A percentile compares a stretch with the other conserved stretches of the same genome.
phyloP scores from a whole-genome alignment of 2,329 filamentous ascomycete genomes.

The Acrocalymma vagum region DNA sequence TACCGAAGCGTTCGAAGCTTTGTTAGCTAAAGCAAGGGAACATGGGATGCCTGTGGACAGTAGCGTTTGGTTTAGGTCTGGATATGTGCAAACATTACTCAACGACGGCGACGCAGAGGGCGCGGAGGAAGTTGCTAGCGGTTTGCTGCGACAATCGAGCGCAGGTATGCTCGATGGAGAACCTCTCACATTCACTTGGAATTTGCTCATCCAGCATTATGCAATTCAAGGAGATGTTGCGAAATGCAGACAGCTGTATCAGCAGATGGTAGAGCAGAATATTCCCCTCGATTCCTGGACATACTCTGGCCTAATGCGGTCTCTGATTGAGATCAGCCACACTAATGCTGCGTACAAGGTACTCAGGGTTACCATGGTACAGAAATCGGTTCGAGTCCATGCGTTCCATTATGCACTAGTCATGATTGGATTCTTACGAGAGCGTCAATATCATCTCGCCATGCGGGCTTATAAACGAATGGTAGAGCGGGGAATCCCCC shows the following conservation, averaged over 20 bases:
- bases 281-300: slow-evolving; percentile 65
- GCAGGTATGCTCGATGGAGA: slow-evolving; percentile 52
- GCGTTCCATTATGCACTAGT: slow-evolving; percentile 63
- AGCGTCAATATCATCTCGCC: slow-evolving; percentile 55
- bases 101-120: slow-evolving; percentile 56
- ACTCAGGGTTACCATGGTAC: slow-evolving; percentile 58
- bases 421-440: slow-evolving; percentile 59
- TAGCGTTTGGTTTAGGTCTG: slow-evolving; percentile 33
- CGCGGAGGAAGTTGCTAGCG: slow-evolving; percentile 63
- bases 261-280: slow-evolving; percentile 61
- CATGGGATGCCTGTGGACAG: slow-evolving; percentile 31
- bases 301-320: slow-evolving; percentile 69
- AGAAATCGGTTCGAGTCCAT: slow-evolving; percentile 53
- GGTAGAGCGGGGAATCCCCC: slow-evolving; percentile 45
- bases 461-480: slow-evolving; percentile 59
- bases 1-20: slow-evolving; percentile 69
- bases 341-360: slow-evolving; percentile 66
- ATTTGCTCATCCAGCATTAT: slow-evolving; percentile 75
- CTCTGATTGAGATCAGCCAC: slow-evolving; percentile 60
- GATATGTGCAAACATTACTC: slow-evolving; percentile 69
- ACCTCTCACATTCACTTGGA: slow-evolving; percentile 75
- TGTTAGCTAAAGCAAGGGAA: slow-evolving; percentile 71
- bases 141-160: slow-evolving; percentile 59
- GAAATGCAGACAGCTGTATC: slow-evolving; percentile 62
- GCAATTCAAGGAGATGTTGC: slow-evolving; percentile 69